Conservation (phyloP, 1,284 basidiomycete genomes). For the Binderoboletus segoi region DNA sequence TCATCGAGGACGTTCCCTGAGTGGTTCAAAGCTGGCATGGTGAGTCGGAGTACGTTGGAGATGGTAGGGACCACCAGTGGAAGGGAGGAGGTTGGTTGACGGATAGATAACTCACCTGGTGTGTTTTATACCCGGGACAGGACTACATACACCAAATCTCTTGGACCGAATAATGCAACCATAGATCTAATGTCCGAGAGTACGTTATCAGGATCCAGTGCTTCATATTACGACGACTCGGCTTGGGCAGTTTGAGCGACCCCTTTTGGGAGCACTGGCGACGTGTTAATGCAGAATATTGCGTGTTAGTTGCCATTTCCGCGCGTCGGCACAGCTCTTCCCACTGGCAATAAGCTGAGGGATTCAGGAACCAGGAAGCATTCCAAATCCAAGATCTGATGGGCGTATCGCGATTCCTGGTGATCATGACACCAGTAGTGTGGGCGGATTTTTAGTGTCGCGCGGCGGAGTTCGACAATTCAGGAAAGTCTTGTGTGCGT, state of each 20-base stretch:
- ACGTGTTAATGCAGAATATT: slow-evolving; percentile 14
- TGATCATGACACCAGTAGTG: slow-evolving; percentile 25
- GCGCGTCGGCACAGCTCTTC: slow-evolving; percentile 5
- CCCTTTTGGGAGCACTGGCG: slow-evolving; percentile 20
- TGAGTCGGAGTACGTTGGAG: not conserved
- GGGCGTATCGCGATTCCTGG: slow-evolving; percentile 7
- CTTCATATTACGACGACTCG: slow-evolving; percentile 21
- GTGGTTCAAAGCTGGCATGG: slow-evolving; percentile 30
- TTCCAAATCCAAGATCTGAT: slow-evolving; percentile 22
- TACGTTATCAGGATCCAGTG: slow-evolving; percentile 24
- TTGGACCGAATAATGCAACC: slow-evolving; percentile 7
- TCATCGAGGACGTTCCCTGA: slow-evolving; percentile 53
- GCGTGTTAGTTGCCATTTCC: slow-evolving; percentile 11
- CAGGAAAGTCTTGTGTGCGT: slow-evolving; percentile 5
- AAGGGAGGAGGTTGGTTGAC: not conserved
- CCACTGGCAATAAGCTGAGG: slow-evolving; percentile 8
- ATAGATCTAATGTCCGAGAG: slow-evolving; percentile 15
- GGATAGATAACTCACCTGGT: not conserved
- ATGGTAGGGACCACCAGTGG: not conserved
- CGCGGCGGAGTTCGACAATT: slow-evolving; percentile 8
- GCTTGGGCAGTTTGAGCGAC: slow-evolving; percentile 13
- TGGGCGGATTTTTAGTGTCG: slow-evolving; percentile 12
- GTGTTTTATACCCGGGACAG: slow-evolving; percentile 25
- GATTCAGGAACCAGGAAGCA: not conserved
- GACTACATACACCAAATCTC: slow-evolving; percentile 4